Percentiles rank a stretch among this genome's conserved stretches.
phyloP scores from a whole-genome alignment of 768 basidiomycete genomes.

The Melanogaster broomeanus region DNA sequence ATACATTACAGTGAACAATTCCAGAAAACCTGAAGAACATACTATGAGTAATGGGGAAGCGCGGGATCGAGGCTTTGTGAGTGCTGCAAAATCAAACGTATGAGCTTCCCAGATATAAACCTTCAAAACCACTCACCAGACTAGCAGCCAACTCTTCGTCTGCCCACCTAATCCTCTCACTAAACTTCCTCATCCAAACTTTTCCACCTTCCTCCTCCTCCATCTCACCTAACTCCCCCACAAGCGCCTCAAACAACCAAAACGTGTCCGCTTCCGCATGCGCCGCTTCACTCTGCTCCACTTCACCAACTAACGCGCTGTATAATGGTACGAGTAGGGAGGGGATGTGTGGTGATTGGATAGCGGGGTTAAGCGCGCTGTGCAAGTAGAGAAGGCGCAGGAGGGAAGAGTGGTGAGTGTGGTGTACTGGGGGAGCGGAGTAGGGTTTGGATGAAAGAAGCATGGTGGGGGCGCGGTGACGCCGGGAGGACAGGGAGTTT shows the following conservation, averaged over 20 bases:
- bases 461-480: slow-evolving; percentile 39
- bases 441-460: slow-evolving; percentile 49
- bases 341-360: slow-evolving; percentile 65
- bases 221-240: slow-evolving; percentile 74
- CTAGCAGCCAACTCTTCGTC: slow-evolving; percentile 62
- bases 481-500: slow-evolving; percentile 28
- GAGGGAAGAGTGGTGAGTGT: slow-evolving; percentile 61
- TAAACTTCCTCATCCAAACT: slow-evolving; percentile 63
- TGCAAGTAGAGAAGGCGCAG: slow-evolving; percentile 74
- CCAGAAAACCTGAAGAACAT: slow-evolving; percentile 28
- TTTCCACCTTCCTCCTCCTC: slow-evolving; percentile 65
- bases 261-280: slow-evolving; percentile 82
- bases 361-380: slow-evolving; percentile 68
- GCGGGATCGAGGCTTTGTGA: slow-evolving; percentile 66
- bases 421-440: slow-evolving; percentile 50
- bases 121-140: slow-evolving; percentile 43
- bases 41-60: slow-evolving; percentile 82
- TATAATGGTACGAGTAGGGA: slow-evolving; percentile 73
- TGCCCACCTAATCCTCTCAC: slow-evolving; percentile 59
- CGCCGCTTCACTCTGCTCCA: slow-evolving; percentile 56
- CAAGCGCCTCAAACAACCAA: slow-evolving; percentile 76
- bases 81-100: slow-evolving; percentile 41
- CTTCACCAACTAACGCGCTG: slow-evolving; percentile 59
- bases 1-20: background rate
- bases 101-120: background rate